Base-by-base conservation (phyloP, 108 stramenopile species). In the Cyclotella kingstonii region DNA sequence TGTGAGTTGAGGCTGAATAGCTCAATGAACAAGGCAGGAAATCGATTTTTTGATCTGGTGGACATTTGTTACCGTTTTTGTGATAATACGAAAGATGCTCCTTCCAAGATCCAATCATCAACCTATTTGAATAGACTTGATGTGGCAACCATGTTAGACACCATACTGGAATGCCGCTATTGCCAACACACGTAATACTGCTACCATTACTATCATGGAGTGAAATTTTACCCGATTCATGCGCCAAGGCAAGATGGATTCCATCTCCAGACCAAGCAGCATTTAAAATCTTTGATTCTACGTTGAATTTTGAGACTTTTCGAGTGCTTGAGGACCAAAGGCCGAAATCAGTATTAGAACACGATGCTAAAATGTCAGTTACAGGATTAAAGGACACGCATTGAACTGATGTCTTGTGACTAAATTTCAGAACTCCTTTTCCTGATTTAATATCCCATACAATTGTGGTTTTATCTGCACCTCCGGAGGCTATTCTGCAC, bases 31-130 rank as follows among this genome's bases (percentile, higher is more conserved):
- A 79, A 28, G 84, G 82, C 50, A 79, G 68, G 73, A 74, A 84
- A 21, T 51, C 77, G 2, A 82, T 63, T 15, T 64, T 39, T 15
- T 66, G 50, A 21, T 78, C 76, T 40, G 74, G 70, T 30, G 44
- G 31, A 36, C 63, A 59, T 41, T 81, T 75, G 21, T 54, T 34
- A 4, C 81, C 82, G 57, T 35, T 28, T 5, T 60, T 17, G 31
- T 78, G 43, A 49, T 82, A 85, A 33, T 85, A 84, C 38, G 70
- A 59, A 39, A 84, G 54, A 14, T 80, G 82, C 55, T 68, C 40
- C 38, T 88, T 81, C 86, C 86, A 88, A 41, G 76, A 76, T 31
- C 86, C 82, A 21, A 83, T 76, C 9, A 77, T 79, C n/a, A 80
- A 66, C 1, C 49, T 4, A 26, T 72, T 66, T 19, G 52, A 29